Evolutionary conservation across 2,329 filamentous ascomycete species (phyloP).

Genomic region (Alternaria incomplexa): DNA sequence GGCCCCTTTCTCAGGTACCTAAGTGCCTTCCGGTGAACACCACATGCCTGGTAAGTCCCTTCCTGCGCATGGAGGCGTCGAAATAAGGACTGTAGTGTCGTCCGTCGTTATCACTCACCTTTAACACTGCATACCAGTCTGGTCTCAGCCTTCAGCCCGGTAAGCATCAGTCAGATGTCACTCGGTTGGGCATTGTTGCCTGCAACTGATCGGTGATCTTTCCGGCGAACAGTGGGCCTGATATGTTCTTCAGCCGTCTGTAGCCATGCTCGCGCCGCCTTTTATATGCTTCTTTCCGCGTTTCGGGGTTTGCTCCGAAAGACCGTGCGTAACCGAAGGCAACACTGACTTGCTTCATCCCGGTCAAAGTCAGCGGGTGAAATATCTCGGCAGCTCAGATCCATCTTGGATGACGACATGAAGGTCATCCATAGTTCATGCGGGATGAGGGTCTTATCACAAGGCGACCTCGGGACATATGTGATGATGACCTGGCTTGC

Average conservation of each 20-base stretch:
- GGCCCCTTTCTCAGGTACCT: background rate
- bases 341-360: background rate
- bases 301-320: background rate
- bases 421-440: background rate
- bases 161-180: background rate
- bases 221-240: background rate
- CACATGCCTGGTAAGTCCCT: background rate
- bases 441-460: background rate
- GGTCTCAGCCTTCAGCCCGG: background rate
- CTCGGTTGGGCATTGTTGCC: background rate
- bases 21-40: background rate
- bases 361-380: background rate
- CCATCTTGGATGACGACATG: background rate
- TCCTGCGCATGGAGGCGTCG: background rate
- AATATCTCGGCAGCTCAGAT: background rate
- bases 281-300: background rate
- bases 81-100: background rate
- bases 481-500: background rate
- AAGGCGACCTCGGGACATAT: background rate
- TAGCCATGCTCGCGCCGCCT: background rate
- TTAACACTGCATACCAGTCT: background rate
- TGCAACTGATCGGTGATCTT: background rate
- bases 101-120: background rate
- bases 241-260: background rate
- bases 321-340: background rate